These are phyloP conservation scores for Phylloporus sp. DNA, from an alignment of 768 basidiomycete genomes.

Conservation along the genomic window DNA sequence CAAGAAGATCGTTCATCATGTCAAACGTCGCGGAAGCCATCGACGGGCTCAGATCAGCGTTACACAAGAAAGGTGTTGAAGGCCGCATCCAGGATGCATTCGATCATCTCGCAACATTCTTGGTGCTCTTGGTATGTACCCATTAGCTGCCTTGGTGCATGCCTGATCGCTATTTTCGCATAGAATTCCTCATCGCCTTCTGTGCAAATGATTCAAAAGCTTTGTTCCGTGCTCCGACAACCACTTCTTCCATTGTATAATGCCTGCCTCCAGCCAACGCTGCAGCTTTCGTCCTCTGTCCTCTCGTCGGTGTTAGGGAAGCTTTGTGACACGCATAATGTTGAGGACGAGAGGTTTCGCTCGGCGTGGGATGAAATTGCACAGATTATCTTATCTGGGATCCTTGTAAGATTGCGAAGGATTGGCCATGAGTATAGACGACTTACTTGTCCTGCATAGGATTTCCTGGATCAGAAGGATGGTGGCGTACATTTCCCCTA, in stretches of 20 bases:
- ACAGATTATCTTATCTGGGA: conserved; percentile 48
- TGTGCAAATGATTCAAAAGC: conserved; percentile 33
- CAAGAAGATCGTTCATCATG: conserved; percentile 5
- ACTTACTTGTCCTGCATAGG: conserved; percentile 21
- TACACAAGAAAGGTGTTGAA: conserved; percentile 28
- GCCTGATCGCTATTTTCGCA: not conserved
- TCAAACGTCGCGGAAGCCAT: conserved; percentile 29
- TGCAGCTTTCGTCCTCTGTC: conserved; percentile 41
- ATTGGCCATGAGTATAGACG: not conserved
- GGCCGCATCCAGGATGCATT: conserved; percentile 33
- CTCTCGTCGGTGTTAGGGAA: conserved; percentile 40
- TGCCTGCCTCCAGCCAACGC: conserved; percentile 34
- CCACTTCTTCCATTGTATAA: conserved; percentile 45
- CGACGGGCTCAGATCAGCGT: conserved; percentile 29
- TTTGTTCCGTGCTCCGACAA: conserved; percentile 40
- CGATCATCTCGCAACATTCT: conserved; percentile 39
- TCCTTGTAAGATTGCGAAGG: conserved; percentile 36
- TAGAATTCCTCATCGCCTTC: conserved; percentile 41
- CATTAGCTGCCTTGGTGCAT: not conserved
- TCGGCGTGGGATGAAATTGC: conserved; percentile 45
- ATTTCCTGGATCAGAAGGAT: conserved; percentile 22
- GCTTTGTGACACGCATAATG: conserved; percentile 26
- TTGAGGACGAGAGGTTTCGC: conserved; percentile 18
- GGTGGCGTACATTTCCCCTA: conserved; percentile 11
- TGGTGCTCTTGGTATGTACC: conserved; percentile 42